A percentile compares a stretch with the other conserved stretches of the same genome.
Evolutionary conservation across 805 yeast genomes (phyloP).

Genomic region (Candida tallmaniae): DNA sequence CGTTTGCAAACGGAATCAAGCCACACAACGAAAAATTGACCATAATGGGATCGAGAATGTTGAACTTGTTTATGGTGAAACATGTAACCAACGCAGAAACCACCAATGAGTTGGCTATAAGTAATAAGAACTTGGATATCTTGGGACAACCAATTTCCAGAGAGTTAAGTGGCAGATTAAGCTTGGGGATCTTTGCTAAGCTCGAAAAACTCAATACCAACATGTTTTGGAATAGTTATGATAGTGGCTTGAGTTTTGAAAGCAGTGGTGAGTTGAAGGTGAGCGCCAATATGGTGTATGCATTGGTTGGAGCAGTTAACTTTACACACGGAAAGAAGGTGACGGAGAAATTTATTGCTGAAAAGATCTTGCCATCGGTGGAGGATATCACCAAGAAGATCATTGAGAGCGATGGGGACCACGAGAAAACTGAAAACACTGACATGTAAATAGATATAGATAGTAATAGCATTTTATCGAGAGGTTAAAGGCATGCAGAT

Average conservation of each 20-base stretch:
- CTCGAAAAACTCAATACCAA: constrained; percentile 43
- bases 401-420: constrained; percentile 14
- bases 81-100: constrained; percentile 24
- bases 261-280: constrained; percentile 55
- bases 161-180: constrained; percentile 45
- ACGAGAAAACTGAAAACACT: no score
- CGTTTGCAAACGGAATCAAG: constrained; percentile 85
- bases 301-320: constrained; percentile 67
- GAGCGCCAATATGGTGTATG: constrained; percentile 50
- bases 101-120: constrained; percentile 33
- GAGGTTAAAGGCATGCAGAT: no score
- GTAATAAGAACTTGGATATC: constrained; percentile 50
- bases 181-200: constrained; percentile 51
- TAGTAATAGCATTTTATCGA: no score
- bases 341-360: constrained; percentile 56
- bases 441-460: constrained; percentile 45
- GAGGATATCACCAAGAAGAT: constrained; percentile 32
- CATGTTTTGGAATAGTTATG: constrained; percentile 65
- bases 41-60: constrained; percentile 62
- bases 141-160: constrained; percentile 56
- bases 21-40: constrained; percentile 88
- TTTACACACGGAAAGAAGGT: constrained; percentile 53
- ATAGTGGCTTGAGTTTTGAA: constrained; percentile 40
- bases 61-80: constrained; percentile 48
- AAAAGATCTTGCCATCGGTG: constrained; percentile 41